These are phyloP conservation scores for Aspergillus terreus DNA, from an alignment of 2,329 filamentous ascomycete species.

Conservation along the genomic window DNA sequence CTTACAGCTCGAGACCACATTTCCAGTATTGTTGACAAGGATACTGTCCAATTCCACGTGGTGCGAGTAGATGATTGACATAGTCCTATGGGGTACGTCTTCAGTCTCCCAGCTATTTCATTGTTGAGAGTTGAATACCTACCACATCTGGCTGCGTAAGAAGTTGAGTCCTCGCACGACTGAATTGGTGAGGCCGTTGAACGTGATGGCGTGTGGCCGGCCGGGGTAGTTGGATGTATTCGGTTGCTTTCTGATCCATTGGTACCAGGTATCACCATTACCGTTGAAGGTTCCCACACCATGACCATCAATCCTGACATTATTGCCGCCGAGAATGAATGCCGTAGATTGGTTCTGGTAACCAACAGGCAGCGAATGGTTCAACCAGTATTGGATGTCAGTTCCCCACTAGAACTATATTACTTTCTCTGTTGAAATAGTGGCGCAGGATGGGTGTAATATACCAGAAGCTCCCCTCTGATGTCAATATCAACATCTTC, in stretches of 20 bases:
- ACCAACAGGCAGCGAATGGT: conserved; percentile 43
- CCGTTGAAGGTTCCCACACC: conserved; percentile 47
- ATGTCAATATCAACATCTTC: conserved; percentile 48
- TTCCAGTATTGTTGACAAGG: conserved; percentile 47
- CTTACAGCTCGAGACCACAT: conserved; percentile 13
- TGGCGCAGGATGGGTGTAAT: conserved; percentile 6
- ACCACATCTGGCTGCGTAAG: conserved; percentile 59
- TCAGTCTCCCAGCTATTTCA: background rate
- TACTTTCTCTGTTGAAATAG: background rate
- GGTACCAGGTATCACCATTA: conserved; percentile 45
- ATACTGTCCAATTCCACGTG: conserved; percentile 50
- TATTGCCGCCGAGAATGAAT: conserved; percentile 49
- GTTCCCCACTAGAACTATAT: conserved; percentile 27
- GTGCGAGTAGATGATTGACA: conserved; percentile 50
- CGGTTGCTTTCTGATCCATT: conserved; percentile 16
- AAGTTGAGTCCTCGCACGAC: conserved; percentile 20
- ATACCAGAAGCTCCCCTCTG: conserved; percentile 46
- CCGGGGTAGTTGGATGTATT: conserved; percentile 28
- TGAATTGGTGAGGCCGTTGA: conserved; percentile 15
- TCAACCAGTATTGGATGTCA: conserved; percentile 48
- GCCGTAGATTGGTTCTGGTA: conserved; percentile 51
- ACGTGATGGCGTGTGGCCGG: conserved; percentile 26
- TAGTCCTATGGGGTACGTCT: conserved; percentile 33
- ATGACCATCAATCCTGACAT: conserved; percentile 48
- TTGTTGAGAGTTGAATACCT: background rate